Evolutionary conservation across 2,329 filamentous ascomycete species (phyloP).

Genomic region (Hymenoscyphus albidus): DNA sequence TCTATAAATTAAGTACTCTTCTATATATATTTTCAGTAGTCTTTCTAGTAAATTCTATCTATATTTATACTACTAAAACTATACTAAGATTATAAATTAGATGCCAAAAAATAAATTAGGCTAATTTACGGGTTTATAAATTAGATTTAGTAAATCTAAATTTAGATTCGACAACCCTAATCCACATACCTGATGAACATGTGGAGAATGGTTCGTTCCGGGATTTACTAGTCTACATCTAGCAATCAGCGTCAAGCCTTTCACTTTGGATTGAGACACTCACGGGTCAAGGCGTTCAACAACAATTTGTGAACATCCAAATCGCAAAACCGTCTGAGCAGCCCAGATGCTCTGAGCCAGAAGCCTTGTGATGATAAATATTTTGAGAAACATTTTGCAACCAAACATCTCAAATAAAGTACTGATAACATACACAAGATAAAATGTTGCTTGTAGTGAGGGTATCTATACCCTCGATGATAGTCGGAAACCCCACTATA

Average conservation of each 20-base stretch:
- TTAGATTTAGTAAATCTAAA: too few relatives aligned
- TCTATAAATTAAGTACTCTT: too few relatives aligned
- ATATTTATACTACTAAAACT: too few relatives aligned
- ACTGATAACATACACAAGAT: neutral
- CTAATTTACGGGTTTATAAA: too few relatives aligned
- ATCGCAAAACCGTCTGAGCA: conserved; percentile 13
- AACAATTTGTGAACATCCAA: conserved; percentile 15
- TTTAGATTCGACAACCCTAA: too few relatives aligned
- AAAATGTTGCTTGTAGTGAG: neutral
- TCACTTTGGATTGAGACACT: neutral
- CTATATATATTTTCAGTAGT: too few relatives aligned
- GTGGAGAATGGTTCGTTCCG: conserved; percentile 15
- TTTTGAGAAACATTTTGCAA: conserved; percentile 4
- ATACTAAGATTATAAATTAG: too few relatives aligned
- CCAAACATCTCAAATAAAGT: neutral
- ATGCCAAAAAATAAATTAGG: too few relatives aligned
- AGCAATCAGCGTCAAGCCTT: neutral
- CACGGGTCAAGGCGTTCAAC: conserved; percentile 14
- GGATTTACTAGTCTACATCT: conserved; percentile 16
- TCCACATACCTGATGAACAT: conserved; percentile 16
- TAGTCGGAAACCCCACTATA: neutral
- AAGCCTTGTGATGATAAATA: neutral
- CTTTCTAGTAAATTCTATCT: too few relatives aligned
- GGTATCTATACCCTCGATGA: neutral
- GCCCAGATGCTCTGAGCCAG: conserved; percentile 5